These are phyloP conservation scores for Furcasterigmium sp. DNA, from an alignment of 2,329 filamentous ascomycete genomes.

Conservation along the genomic window DNA sequence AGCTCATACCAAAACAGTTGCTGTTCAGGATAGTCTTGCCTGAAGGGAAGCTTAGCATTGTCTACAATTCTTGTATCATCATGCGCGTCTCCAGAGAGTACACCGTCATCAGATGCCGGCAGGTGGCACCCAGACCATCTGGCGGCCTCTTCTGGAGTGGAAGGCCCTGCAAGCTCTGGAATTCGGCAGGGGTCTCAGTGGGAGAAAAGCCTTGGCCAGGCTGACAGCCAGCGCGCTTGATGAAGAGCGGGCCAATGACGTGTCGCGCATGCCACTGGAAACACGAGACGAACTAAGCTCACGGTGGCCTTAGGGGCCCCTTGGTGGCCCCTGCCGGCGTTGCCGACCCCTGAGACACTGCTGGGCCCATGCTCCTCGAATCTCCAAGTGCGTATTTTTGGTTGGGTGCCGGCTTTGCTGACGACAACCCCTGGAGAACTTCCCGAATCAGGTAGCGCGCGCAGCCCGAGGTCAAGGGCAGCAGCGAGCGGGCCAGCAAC, in stretches of 20 bases:
- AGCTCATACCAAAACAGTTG: too few species aligned
- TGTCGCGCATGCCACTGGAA: background rate
- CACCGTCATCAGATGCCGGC: too few species aligned
- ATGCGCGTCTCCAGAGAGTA: too few species aligned
- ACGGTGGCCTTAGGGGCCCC: too few species aligned
- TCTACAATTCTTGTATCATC: too few species aligned
- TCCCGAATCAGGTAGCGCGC: background rate
- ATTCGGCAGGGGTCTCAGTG: too few species aligned
- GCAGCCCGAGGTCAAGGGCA: background rate
- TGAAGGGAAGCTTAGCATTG: too few species aligned
- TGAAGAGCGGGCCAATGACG: conserved; percentile 6
- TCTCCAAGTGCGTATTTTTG: background rate
- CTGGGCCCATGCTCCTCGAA: background rate
- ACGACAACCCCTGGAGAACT: background rate
- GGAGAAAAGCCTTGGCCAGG: background rate
- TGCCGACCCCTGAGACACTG: background rate
- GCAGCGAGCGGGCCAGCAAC: background rate
- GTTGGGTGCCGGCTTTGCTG: background rate
- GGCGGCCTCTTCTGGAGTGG: too few species aligned
- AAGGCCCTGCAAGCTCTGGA: too few species aligned
- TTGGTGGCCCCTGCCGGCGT: too few species aligned
- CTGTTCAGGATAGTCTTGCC: too few species aligned
- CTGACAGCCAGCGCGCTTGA: conserved; percentile 2
- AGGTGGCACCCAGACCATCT: too few species aligned
- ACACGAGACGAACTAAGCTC: background rate